phyloP scores from a whole-genome alignment of 2,329 filamentous ascomycete genomes.

The Fusarium nanum region DNA sequence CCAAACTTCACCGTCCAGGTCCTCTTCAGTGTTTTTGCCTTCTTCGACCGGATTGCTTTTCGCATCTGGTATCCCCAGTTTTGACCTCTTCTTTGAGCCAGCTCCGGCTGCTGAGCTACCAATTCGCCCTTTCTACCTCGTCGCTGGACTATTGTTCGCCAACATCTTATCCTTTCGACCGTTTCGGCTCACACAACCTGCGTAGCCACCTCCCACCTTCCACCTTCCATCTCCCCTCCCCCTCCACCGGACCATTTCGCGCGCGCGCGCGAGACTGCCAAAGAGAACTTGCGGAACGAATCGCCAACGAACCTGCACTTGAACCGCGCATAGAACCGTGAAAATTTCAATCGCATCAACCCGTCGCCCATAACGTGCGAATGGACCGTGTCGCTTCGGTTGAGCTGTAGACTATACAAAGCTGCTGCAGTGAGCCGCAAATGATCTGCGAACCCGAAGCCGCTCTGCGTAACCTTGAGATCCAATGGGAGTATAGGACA shows the following conservation, averaged over 20 bases:
- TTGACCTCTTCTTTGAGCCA: slow-evolving; percentile 19
- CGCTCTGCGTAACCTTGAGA: slow-evolving; percentile 50
- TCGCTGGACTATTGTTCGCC: slow-evolving; percentile 5
- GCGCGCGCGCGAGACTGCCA: slow-evolving; percentile 30
- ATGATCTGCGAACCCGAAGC: slow-evolving; percentile 48
- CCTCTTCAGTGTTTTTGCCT: slow-evolving; percentile 37
- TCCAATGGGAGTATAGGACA: slow-evolving; percentile 51
- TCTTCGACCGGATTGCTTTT: slow-evolving; percentile 23
- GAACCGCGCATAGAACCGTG: slow-evolving; percentile 24
- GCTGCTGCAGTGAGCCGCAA: slow-evolving; percentile 49
- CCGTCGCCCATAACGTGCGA: slow-evolving; percentile 37
- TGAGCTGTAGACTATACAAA: slow-evolving; percentile 42
- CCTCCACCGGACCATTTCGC: slow-evolving; percentile 35
- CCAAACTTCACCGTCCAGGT: slow-evolving; percentile 47
- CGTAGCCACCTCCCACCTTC: slow-evolving; percentile 21
- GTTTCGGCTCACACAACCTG: slow-evolving; percentile 37
- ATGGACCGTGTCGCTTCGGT: slow-evolving; percentile 43
- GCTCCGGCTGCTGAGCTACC: slow-evolving; percentile 34
- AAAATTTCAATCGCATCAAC: slow-evolving; percentile 33
- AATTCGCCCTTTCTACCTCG: slow-evolving; percentile 22
- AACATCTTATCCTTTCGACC: slow-evolving; percentile 27
- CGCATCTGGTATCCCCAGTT: slow-evolving; percentile 31
- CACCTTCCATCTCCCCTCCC: slow-evolving; percentile 32
- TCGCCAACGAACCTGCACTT: slow-evolving; percentile 20
- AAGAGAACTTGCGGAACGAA: slow-evolving; percentile 12